Conservation (phyloP, 192 early-diverging fungal genomes). For the Diversispora epigaea region DNA sequence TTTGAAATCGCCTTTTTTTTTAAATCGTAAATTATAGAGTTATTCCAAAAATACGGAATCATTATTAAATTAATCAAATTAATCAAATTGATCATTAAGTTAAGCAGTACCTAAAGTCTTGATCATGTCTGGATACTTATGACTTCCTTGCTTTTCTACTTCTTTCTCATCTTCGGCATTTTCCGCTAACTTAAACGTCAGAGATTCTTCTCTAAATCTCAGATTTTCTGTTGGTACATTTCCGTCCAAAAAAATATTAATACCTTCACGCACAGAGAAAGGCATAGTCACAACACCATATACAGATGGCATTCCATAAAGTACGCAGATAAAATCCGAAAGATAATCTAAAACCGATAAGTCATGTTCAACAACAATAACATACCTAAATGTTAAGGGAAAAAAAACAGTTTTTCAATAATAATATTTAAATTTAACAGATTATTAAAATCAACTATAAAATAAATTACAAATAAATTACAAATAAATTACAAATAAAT, state of each 20-base stretch:
- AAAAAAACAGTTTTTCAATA: too few species aligned
- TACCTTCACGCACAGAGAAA: conserved; percentile 95
- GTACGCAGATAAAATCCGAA: conserved; percentile 96
- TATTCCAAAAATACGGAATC: too few species aligned
- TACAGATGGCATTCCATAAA: conserved; percentile 95
- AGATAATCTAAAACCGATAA: conserved; percentile 96
- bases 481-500: not conserved
- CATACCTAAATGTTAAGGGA: conserved; percentile 52
- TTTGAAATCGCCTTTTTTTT: conserved; percentile 67
- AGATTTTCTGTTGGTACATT: conserved; percentile 97
- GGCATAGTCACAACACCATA: conserved; percentile 98
- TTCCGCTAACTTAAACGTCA: conserved; percentile 92
- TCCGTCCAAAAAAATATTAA: conserved; percentile 98
- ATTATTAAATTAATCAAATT: not conserved
- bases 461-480: not conserved
- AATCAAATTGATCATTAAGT: not conserved
- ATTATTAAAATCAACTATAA: not conserved
- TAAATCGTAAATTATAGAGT: not conserved
- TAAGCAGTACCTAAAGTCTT: conserved; percentile 62
- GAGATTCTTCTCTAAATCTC: conserved; percentile 94
- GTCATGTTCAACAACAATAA: conserved; percentile 99
- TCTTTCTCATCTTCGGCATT: conserved; percentile 72
- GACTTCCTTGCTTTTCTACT: conserved; percentile 68
- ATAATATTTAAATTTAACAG: not conserved
- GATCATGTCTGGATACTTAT: conserved; percentile 84